These are phyloP conservation scores for Moelleriella libera DNA, from an alignment of 2,329 filamentous ascomycete species.

Conservation along the genomic window DNA sequence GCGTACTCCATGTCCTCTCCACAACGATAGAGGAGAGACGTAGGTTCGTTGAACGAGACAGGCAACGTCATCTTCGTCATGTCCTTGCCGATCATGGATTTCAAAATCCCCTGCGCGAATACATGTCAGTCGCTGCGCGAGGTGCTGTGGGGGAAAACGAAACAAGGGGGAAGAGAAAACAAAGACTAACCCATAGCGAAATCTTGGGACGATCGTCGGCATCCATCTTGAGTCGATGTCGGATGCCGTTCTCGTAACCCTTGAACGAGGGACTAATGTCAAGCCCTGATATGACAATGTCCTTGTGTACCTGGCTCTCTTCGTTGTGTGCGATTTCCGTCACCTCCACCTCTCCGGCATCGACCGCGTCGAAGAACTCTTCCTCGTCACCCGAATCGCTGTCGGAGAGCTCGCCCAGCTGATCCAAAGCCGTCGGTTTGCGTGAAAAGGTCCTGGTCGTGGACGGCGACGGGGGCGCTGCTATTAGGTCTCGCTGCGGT, in stretches of 20 bases:
- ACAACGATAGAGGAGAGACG: conserved; percentile 84
- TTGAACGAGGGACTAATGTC: conserved; percentile 68
- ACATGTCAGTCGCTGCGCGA: neutral
- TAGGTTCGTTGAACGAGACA: conserved; percentile 97
- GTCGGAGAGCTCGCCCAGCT: conserved; percentile 63
- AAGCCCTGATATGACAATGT: conserved; percentile 24
- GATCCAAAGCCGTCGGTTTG: conserved; percentile 52
- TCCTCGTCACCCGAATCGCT: conserved; percentile 72
- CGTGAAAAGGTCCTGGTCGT: conserved; percentile 27
- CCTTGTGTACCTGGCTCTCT: conserved; percentile 21
- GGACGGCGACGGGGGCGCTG: conserved; percentile 21
- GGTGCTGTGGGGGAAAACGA: neutral
- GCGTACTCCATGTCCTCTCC: conserved; percentile 98
- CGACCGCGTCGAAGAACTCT: conserved; percentile 95
- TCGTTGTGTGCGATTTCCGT: conserved; percentile 47
- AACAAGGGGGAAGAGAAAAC: neutral
- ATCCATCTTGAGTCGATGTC: conserved; percentile 72
- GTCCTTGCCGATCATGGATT: conserved; percentile 99
- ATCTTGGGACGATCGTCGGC: conserved; percentile 87
- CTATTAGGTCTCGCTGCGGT: conserved; percentile 17
- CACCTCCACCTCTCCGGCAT: conserved; percentile 80
- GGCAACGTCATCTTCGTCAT: conserved; percentile 99
- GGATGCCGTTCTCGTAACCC: conserved; percentile 82
- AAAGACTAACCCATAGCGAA: conserved; percentile 70
- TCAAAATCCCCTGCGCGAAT: conserved; percentile 66